Base-by-base conservation (phyloP, 371 early-diverging fungal genomes). In the Dichotomocladium elegans region DNA sequence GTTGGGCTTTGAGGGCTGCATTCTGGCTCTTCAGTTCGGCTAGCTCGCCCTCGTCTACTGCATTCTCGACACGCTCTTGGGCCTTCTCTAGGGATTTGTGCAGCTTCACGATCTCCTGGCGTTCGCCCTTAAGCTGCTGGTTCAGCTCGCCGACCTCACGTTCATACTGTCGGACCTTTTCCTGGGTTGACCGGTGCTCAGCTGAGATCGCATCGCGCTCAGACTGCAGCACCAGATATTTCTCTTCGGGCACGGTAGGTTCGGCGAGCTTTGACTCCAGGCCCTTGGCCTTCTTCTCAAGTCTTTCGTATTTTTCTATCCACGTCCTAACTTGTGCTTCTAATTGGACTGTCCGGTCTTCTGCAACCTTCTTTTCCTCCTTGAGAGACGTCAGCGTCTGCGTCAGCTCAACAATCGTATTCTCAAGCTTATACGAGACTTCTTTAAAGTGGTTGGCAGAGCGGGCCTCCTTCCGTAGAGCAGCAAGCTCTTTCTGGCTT, bases 321-420 rank as follows among this genome's bases (percentile, higher is more conserved):
- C 89, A 90, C 19, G 58, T 62, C 8, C 66, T 65, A 45, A 87
- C 72, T 58, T 89, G 88, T n/a, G 58, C 77, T 60, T 93, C 93
- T 42, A 90, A 65, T n/a, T 73, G 63, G 4, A 70, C 51, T 34
- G 85, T 66, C 24, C 81, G 79, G 26, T 85, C 81, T 41, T 61
- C 63, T 30, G 85, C 68, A 3, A 62, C 58, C 28, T 81, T 82
- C 70, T 81, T 82, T 60, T 91, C 93, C 44, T 85, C 79, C 46
- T 81, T 79, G 42, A 88, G 82, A 33, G 68, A 64, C 9, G 81
- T 84, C 52, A 97, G 58, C 35, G 82, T 74, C 69, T 91, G 92
- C 27, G 95, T 94, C 51, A 98, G 78, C 63, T 91, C 93, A 53
- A 97, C 86, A 44, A 98, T 89, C 83, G 96, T 98, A 76, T 86